Evolutionary conservation across 2,329 filamentous ascomycete species (phyloP), one percentile per base, ranked within the genome.

Genomic region (Aureobasidium sp.): DNA sequence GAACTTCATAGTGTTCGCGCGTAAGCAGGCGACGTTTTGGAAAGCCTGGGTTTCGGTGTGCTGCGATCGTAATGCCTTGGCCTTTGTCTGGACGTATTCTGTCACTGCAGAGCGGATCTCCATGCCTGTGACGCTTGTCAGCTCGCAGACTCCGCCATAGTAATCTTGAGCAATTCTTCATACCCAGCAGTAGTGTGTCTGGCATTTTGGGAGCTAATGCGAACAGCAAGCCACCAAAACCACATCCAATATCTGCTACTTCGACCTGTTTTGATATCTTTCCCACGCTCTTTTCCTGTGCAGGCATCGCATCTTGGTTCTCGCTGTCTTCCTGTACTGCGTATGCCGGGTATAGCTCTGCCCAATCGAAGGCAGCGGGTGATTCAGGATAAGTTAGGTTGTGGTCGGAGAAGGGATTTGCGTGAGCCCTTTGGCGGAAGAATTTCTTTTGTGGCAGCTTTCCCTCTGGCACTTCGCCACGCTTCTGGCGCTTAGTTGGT

Each of bases 1-100:
- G 75, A 97, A 99, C 74, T 99, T 99, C 94, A 99, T 99, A 5
- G 91, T 90, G 78, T 99, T 99, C 67, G 90, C 90, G 65, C 94
- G 87, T 52, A 99, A 80, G 72, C 91, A 95, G 37, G 89, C 87
- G 60, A 93, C 87, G 74, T 99, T 99, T 71, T 95, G 88, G 74
- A 91, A 97, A 3, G 48, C 36, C 12, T 50, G 43, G 5, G 61
- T 39, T 34, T 61, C 50, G 29, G 36, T 32, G 36, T 61, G 29
- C 51, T 78, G 75, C n/a, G 37, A 41, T 0, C 94, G 86, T 20
- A 97, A 81, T 5, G 92, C 93, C 67, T 85, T 84, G 72, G 96
- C 90, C 70, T 92, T 88, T 67, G 95, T 89, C 73, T 90, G 86
- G 4, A 99, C 92, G 74, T 91, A 99, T 71, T 94, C 87, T 56